phyloP scores from a whole-genome alignment of 352 stramenopile species.

The Phytophthora citricola region DNA sequence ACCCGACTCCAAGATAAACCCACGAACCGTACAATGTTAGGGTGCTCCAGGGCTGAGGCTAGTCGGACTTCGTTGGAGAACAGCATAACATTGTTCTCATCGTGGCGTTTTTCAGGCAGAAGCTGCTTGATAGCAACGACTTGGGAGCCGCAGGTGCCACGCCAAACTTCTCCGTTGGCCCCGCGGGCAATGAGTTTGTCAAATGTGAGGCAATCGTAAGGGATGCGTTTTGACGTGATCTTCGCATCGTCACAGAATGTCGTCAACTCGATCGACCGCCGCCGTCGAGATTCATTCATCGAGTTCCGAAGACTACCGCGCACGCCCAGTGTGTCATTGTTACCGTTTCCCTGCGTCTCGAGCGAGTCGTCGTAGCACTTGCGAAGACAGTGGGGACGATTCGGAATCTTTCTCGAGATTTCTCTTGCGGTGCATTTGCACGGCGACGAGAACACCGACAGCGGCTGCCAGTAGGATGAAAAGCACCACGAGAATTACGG shows the following conservation, averaged over 20 bases:
- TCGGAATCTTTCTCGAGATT: constrained; percentile 4
- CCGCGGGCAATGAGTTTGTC: constrained; percentile 51
- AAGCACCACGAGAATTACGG: constrained; percentile 31
- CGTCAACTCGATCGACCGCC: constrained; percentile 44
- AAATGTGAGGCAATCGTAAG: constrained; percentile 49
- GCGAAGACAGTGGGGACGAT: constrained; percentile 31
- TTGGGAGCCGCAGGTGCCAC: constrained; percentile 42
- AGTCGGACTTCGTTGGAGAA: constrained; percentile 69
- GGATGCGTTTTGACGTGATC: constrained; percentile 55
- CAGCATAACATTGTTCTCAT: constrained; percentile 45
- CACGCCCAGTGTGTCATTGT: constrained; percentile 1
- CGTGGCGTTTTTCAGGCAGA: constrained; percentile 53
- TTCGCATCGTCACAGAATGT: constrained; percentile 50
- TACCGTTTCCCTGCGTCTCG: constrained; percentile 8
- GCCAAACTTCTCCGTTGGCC: constrained; percentile 72
- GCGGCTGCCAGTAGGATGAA: constrained; percentile 27
- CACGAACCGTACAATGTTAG: constrained; percentile 76
- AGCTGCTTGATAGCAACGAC: constrained; percentile 70
- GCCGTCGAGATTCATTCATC: constrained; percentile 22
- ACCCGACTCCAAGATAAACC: constrained; percentile 63
- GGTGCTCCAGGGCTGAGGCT: constrained; percentile 53
- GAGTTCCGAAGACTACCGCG: constrained; percentile 16
- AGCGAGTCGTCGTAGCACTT: constrained; percentile 26
- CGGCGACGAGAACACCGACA: constrained; percentile 24
- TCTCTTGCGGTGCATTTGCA: constrained; percentile 24